phyloP scores from a whole-genome alignment of 345 rosid genomes.

The Corchorus capsularis region DNA sequence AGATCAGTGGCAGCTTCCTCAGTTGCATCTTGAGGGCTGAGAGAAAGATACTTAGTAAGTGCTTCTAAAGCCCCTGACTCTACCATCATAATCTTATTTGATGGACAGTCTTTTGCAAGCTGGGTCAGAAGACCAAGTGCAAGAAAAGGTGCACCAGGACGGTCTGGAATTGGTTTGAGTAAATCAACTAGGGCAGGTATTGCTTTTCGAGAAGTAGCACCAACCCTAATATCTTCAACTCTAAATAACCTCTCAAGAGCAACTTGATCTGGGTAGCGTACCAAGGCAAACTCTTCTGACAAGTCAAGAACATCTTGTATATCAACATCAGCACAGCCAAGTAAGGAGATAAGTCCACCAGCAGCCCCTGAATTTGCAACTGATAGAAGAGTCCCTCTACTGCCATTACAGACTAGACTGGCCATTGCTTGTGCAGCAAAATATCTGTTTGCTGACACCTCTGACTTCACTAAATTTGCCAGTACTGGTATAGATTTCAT shows the following conservation, averaged over 20 bases:
- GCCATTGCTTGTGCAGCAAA: conserved; percentile 96
- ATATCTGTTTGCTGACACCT: conserved; percentile 82
- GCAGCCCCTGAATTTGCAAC: conserved; percentile 99
- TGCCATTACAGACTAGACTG: conserved; percentile 96
- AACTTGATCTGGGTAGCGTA: conserved; percentile 90
- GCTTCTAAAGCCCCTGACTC: conserved; percentile 98
- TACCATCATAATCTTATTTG: conserved; percentile 92
- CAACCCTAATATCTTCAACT: conserved; percentile 97
- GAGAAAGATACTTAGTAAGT: conserved; percentile 93
- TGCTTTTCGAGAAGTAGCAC: conserved; percentile 97
- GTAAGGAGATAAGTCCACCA: conserved; percentile 86
- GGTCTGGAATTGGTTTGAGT: conserved; percentile 99
- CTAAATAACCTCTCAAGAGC: conserved; percentile 98
- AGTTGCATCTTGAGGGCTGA: conserved; percentile 96
- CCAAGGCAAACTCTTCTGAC: conserved; percentile 83
- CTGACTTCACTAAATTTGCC: conserved; percentile 90
- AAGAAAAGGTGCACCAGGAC: conserved; percentile 97
- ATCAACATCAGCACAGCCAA: conserved; percentile 96
- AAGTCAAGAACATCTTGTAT: conserved; percentile 77
- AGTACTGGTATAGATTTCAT: conserved; percentile 91
- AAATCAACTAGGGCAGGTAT: conserved; percentile 97
- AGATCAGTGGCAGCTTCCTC: conserved; percentile 99
- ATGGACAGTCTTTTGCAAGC: conserved; percentile 88
- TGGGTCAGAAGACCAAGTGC: conserved; percentile 87
- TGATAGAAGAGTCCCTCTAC: conserved; percentile 94